phyloP scores from a whole-genome alignment of 768 basidiomycete genomes.

The Gyrodon lividus region DNA sequence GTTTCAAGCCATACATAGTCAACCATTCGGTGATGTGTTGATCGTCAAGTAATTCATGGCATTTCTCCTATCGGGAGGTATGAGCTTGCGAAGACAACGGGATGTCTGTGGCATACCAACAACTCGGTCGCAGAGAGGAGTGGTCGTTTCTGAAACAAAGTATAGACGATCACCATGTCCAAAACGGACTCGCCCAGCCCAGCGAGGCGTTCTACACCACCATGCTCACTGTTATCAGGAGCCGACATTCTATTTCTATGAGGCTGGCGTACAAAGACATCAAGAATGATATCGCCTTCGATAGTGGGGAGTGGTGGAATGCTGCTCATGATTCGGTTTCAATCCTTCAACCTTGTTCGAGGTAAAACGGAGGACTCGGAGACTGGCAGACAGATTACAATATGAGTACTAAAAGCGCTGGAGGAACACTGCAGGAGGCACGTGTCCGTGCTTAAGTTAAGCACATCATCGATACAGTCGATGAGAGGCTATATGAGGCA shows the following conservation, averaged over 20 bases:
- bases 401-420: background rate
- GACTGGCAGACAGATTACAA: too few species aligned
- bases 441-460: background rate
- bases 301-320: slow-evolving; percentile 54
- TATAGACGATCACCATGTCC: slow-evolving; percentile 49
- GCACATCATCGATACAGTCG: background rate
- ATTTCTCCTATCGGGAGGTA: slow-evolving; percentile 19
- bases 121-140: slow-evolving; percentile 42
- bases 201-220: slow-evolving; percentile 58
- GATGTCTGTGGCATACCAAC: slow-evolving; percentile 34
- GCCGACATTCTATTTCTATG: slow-evolving; percentile 28
- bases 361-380: background rate
- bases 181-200: slow-evolving; percentile 55
- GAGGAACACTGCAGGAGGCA: background rate
- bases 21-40: slow-evolving; percentile 49
- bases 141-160: slow-evolving; percentile 48
- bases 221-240: slow-evolving; percentile 47
- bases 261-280: slow-evolving; percentile 54
- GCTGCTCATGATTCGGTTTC: slow-evolving; percentile 24
- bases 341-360: slow-evolving; percentile 1
- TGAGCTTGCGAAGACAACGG: background rate
- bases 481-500: background rate
- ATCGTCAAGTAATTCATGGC: slow-evolving; percentile 35
- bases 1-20: slow-evolving; percentile 47
- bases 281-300: slow-evolving; percentile 56